phyloP scores from a whole-genome alignment of 179 eudicot genomes.

The Vitellaria paradoxa region DNA sequence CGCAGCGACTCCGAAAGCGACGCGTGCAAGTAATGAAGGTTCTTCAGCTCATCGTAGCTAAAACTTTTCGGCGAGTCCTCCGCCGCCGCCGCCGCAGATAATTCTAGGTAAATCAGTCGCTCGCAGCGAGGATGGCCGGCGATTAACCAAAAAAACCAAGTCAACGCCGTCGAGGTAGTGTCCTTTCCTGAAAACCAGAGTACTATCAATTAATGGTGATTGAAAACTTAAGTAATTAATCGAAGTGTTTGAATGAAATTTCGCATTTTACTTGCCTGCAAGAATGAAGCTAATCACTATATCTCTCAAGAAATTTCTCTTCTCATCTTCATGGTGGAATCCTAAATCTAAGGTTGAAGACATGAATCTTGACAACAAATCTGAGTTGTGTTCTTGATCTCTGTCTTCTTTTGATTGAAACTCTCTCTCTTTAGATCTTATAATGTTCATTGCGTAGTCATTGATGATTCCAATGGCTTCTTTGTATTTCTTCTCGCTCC shows the following conservation, averaged over 20 bases:
- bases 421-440: conserved; percentile 29
- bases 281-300: conserved; percentile 44
- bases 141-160: conserved; percentile 56
- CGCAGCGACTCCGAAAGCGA: conserved; percentile 41
- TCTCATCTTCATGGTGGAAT: conserved; percentile 29
- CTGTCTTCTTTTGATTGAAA: background rate
- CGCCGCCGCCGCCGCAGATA: conserved; percentile 8
- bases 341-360: conserved; percentile 26
- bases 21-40: conserved; percentile 38
- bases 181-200: conserved; percentile 32
- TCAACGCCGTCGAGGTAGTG: conserved; percentile 43
- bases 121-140: conserved; percentile 30
- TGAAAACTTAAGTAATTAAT: background rate
- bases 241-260: no score
- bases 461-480: conserved; percentile 28
- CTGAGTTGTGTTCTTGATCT: conserved; percentile 5
- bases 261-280: conserved; percentile 20
- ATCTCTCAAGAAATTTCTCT: conserved; percentile 39
- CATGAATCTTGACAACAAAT: conserved; percentile 44
- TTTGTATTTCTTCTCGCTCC: conserved; percentile 32
- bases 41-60: conserved; percentile 32
- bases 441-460: conserved; percentile 28
- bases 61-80: conserved; percentile 8
- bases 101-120: conserved; percentile 27
- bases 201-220: background rate